Conservation (phyloP, 306 rosid species). For the Citrullus mucosospermus region DNA sequence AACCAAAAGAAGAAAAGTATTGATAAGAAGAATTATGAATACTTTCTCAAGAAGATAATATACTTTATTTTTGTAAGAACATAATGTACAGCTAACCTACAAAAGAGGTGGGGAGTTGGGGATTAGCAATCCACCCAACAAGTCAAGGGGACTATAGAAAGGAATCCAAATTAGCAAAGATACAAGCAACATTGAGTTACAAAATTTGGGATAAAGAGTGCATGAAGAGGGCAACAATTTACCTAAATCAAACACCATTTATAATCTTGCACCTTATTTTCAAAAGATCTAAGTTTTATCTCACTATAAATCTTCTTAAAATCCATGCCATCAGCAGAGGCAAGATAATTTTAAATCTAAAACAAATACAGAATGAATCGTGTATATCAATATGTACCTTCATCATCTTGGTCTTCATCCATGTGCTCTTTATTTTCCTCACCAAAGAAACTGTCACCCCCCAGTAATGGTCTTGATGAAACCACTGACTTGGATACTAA, state of each 20-base stretch:
- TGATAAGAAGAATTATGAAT: background rate
- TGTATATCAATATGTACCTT: conserved; percentile 34
- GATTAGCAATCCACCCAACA: background rate
- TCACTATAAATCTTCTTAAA: background rate
- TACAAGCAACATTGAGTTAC: background rate
- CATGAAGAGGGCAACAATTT: background rate
- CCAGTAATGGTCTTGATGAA: conserved; percentile 47
- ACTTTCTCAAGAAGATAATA: background rate
- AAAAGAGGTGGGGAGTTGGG: background rate
- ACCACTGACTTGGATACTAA: conserved; percentile 59
- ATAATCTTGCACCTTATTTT: background rate
- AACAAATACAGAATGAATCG: background rate
- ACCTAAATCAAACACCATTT: background rate
- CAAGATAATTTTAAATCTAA: background rate
- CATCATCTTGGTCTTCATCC: conserved; percentile 34
- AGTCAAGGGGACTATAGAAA: background rate
- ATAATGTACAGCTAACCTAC: background rate
- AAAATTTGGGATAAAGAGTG: background rate
- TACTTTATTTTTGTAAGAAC: background rate
- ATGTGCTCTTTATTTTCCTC: conserved; percentile 26
- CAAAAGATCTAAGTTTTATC: background rate
- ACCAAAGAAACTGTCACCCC: conserved; percentile 32
- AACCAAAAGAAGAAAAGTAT: background rate
- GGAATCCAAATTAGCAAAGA: background rate
- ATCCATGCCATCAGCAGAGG: background rate